These are phyloP conservation scores for Naganishia onofrii DNA, from an alignment of 768 basidiomycete genomes.

Conservation along the genomic window DNA sequence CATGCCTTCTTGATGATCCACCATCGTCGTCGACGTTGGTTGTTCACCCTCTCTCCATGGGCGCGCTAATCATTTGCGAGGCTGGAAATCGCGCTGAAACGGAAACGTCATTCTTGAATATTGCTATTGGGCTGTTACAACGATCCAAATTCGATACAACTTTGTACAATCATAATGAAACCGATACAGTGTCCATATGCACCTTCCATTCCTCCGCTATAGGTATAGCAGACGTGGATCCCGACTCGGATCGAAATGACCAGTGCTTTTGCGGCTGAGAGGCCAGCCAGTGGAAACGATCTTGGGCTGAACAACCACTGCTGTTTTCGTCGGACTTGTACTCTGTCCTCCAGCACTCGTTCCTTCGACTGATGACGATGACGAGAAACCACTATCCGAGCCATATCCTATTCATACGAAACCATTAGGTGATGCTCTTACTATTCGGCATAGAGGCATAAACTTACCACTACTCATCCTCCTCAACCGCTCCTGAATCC, in stretches of 20 bases:
- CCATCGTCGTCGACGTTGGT: background rate
- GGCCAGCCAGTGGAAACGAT: constrained; percentile 5
- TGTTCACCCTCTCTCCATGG: background rate
- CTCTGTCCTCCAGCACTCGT: background rate
- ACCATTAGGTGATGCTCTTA: background rate
- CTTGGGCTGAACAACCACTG: background rate
- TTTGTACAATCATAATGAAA: constrained; percentile 23
- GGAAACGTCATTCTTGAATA: constrained; percentile 15
- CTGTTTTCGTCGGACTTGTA: background rate
- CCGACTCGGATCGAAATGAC: constrained; percentile 27
- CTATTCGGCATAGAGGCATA: background rate
- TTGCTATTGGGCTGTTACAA: background rate
- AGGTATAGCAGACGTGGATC: constrained; percentile 25
- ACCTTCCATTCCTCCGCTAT: constrained; percentile 1
- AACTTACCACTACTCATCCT: constrained; percentile 4
- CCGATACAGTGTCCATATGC: constrained; percentile 11
- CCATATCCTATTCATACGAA: background rate
- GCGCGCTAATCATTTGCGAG: background rate
- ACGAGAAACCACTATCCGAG: constrained; percentile 1
- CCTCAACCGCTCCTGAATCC: constrained; percentile 2
- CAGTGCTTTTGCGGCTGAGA: constrained; percentile 12
- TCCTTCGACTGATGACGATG: background rate
- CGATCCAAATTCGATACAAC: constrained; percentile 5
- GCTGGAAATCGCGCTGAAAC: background rate
- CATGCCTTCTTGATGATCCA: background rate